Conservation (phyloP, 768 basidiomycete genomes). For the Naematelia encephala region DNA sequence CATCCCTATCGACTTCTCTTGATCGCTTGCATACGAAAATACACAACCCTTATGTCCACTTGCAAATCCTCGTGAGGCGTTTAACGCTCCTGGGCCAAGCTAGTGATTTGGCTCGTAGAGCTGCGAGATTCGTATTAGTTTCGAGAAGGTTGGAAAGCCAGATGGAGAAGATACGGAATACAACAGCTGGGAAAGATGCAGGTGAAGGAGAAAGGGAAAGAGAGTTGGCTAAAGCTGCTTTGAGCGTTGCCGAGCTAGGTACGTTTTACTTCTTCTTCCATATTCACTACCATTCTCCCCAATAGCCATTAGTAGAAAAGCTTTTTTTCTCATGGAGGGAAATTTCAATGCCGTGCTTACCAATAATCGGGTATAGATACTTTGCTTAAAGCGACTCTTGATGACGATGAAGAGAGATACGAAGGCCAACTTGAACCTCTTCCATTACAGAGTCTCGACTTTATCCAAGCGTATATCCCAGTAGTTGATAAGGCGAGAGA, state of each 20-base stretch:
- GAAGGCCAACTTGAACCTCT: conserved; percentile 48
- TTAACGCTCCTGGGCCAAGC: conserved; percentile 77
- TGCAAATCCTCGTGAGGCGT: conserved; percentile 67
- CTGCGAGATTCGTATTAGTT: conserved; percentile 77
- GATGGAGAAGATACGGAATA: conserved; percentile 65
- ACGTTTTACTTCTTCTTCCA: conserved; percentile 34
- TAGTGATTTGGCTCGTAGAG: conserved; percentile 76
- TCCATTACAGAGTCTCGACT: conserved; percentile 69
- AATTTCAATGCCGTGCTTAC: neutral
- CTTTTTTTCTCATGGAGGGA: neutral
- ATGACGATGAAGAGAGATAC: conserved; percentile 7
- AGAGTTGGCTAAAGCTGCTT: conserved; percentile 85
- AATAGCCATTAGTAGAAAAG: no score
- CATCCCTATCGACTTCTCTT: conserved; percentile 33
- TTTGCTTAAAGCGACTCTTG: conserved; percentile 11
- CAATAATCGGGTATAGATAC: conserved; percentile 17
- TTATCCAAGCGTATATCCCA: conserved; percentile 66
- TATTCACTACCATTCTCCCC: neutral
- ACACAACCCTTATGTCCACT: conserved; percentile 71
- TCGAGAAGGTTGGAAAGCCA: conserved; percentile 77
- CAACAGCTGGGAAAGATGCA: conserved; percentile 49
- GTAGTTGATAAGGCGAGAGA: conserved; percentile 69
- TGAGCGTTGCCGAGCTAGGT: conserved; percentile 89
- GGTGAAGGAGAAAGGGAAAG: conserved; percentile 78
- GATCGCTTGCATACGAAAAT: conserved; percentile 78